Conservation (phyloP, 1,284 basidiomycete genomes). For the Thelephora terrestris region DNA sequence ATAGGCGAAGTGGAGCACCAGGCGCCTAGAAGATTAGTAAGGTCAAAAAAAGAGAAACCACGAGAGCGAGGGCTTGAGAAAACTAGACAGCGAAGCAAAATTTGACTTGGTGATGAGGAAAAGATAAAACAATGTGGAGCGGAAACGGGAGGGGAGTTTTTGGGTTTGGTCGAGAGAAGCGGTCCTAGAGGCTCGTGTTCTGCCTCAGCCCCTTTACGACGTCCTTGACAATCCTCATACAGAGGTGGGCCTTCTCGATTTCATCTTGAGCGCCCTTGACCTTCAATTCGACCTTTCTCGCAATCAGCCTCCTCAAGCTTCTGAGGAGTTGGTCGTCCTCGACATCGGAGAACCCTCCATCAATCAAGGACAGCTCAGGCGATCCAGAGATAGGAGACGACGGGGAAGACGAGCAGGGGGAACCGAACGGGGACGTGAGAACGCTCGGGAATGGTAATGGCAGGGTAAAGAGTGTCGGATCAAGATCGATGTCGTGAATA, state of each 20-base stretch:
- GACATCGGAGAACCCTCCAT: slow-evolving; percentile 18
- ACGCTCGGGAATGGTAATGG: slow-evolving; percentile 14
- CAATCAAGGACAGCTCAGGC: slow-evolving; percentile 26
- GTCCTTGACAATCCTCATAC: slow-evolving; percentile 55
- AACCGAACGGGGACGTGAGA: slow-evolving; percentile 9
- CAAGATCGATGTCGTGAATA: neutral
- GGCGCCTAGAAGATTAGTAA: too few relatives aligned
- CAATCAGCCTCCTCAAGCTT: slow-evolving; percentile 44
- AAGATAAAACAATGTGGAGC: too few relatives aligned
- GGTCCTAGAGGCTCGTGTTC: neutral
- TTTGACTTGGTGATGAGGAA: too few relatives aligned
- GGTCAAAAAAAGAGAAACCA: too few relatives aligned
- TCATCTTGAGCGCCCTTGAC: slow-evolving; percentile 52
- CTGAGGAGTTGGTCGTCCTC: slow-evolving; percentile 48
- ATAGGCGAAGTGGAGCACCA: too few relatives aligned
- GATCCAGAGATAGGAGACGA: slow-evolving; percentile 21
- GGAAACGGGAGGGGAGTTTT: too few relatives aligned
- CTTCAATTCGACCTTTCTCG: slow-evolving; percentile 51
- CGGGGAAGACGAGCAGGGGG: slow-evolving; percentile 13
- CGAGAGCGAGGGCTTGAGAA: too few relatives aligned
- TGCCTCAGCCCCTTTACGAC: slow-evolving; percentile 46
- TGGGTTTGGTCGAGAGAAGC: too few relatives aligned
- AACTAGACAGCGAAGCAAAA: too few relatives aligned
- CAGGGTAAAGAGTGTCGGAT: slow-evolving; percentile 20
- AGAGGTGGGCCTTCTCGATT: slow-evolving; percentile 44